Evolutionary conservation across 129 eudicot species (phyloP).

Genomic region (Escallonia herrerae): DNA sequence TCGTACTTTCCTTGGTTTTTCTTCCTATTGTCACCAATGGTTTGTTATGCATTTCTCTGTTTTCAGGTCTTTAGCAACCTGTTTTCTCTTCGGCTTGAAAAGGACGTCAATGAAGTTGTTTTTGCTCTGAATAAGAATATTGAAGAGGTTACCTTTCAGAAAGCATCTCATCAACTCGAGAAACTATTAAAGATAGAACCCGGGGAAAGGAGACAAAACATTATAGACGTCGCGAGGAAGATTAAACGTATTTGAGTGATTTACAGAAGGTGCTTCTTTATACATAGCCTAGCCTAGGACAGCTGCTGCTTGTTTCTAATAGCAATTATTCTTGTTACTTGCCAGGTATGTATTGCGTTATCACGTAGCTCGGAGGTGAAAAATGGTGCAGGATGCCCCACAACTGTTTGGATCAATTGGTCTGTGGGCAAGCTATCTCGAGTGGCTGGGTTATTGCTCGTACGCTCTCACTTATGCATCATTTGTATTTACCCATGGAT

Average conservation of each 20-base stretch:
- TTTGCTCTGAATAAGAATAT: slow-evolving; percentile 52
- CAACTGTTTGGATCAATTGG: no score
- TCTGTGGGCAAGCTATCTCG: no score
- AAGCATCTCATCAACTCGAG: slow-evolving; percentile 40
- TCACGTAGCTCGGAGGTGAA: no score
- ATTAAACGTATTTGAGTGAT: slow-evolving; percentile 24
- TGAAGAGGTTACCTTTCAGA: slow-evolving; percentile 20
- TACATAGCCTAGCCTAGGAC: no score
- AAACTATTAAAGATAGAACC: slow-evolving; percentile 42
- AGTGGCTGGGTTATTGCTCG: no score
- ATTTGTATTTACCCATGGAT: no score
- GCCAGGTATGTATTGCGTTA: no score
- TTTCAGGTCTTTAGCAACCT: slow-evolving; percentile 73
- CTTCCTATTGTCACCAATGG: background rate
- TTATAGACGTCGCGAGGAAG: slow-evolving; percentile 41
- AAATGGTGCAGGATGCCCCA: no score
- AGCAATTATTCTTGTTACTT: no score
- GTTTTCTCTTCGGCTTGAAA: slow-evolving; percentile 67
- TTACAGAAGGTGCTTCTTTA: background rate
- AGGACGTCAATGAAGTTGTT: slow-evolving; percentile 84
- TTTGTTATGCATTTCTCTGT: background rate
- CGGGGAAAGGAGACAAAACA: slow-evolving; percentile 29
- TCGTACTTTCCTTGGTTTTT: no score
- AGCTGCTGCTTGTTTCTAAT: no score
- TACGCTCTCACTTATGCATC: no score